phyloP scores from a whole-genome alignment of 129 eudicot genomes.

The Solidago caesia region DNA sequence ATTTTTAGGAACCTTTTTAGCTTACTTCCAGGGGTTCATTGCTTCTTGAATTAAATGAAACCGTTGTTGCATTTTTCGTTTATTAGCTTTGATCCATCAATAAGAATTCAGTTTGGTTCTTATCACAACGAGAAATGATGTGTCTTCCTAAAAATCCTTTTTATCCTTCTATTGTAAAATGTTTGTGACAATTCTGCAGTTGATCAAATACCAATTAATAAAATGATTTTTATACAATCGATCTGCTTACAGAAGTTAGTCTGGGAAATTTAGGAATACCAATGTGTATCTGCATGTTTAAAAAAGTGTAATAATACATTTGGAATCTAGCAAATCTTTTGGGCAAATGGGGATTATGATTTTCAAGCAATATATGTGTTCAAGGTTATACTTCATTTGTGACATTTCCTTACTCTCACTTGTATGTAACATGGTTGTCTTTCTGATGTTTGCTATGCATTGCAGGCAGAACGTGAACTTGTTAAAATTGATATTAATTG shows the following conservation, averaged over 20 bases:
- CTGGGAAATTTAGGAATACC: conserved; percentile 1
- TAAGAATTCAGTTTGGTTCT: too few species aligned
- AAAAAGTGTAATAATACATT: neutral
- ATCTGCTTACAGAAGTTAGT: neutral
- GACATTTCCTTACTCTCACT: neutral
- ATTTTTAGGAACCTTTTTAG: too few species aligned
- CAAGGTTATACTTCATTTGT: neutral
- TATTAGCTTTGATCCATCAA: too few species aligned
- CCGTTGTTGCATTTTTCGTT: too few species aligned
- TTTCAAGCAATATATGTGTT: neutral
- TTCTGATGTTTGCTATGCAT: neutral
- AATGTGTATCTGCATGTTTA: neutral
- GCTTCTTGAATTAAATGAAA: too few species aligned
- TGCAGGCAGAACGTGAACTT: conserved; percentile 83
- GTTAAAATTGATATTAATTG: conserved; percentile 84
- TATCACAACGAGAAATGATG: neutral
- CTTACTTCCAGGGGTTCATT: too few species aligned
- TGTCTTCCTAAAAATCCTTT: neutral
- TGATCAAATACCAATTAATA: neutral
- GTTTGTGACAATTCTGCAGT: neutral
- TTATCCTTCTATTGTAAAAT: neutral
- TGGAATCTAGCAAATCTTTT: neutral
- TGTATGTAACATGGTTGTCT: conserved; percentile 12
- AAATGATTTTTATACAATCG: neutral
- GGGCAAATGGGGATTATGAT: neutral